Percentiles rank a stretch among this genome's conserved stretches.
Evolutionary conservation across 768 basidiomycete species (phyloP).

Genomic region (Russula virescens): DNA sequence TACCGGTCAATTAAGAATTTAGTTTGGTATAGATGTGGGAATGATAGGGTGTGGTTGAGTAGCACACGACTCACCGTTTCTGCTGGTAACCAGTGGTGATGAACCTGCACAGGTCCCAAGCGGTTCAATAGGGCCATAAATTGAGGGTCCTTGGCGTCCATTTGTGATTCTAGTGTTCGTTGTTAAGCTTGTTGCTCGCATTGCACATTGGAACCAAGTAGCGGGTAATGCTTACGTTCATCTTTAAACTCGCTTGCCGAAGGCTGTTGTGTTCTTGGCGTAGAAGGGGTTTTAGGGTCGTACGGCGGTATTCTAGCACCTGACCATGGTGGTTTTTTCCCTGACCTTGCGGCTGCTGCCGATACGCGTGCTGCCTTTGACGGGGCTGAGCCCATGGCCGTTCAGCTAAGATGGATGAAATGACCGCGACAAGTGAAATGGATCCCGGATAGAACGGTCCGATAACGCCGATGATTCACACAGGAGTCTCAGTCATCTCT

Average conservation of each 20-base stretch:
- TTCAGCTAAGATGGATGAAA: too few species aligned
- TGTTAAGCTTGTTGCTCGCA: too few species aligned
- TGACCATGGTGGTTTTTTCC: constrained; percentile 10
- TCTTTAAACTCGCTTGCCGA: constrained; percentile 18
- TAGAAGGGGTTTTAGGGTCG: neutral
- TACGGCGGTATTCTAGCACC: constrained; percentile 5
- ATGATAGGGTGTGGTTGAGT: neutral
- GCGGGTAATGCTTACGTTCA: constrained; percentile 1
- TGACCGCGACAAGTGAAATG: too few species aligned
- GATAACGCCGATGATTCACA: neutral
- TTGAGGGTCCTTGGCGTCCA: constrained; percentile 66
- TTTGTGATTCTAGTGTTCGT: constrained; percentile 11
- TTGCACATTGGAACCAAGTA: neutral
- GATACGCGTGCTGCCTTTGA: constrained; percentile 6
- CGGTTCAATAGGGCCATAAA: constrained; percentile 57
- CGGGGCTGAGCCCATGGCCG: constrained; percentile 11
- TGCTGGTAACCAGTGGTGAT: constrained; percentile 52
- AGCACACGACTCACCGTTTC: constrained; percentile 38
- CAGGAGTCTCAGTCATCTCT: neutral
- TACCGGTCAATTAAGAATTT: too few species aligned
- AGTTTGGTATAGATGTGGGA: neutral
- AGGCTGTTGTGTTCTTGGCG: neutral
- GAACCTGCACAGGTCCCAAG: constrained; percentile 65
- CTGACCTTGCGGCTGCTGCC: neutral
- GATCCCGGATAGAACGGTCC: neutral